Conservation (phyloP, 2,329 filamentous ascomycete species). For the Dothistroma septosporum region DNA sequence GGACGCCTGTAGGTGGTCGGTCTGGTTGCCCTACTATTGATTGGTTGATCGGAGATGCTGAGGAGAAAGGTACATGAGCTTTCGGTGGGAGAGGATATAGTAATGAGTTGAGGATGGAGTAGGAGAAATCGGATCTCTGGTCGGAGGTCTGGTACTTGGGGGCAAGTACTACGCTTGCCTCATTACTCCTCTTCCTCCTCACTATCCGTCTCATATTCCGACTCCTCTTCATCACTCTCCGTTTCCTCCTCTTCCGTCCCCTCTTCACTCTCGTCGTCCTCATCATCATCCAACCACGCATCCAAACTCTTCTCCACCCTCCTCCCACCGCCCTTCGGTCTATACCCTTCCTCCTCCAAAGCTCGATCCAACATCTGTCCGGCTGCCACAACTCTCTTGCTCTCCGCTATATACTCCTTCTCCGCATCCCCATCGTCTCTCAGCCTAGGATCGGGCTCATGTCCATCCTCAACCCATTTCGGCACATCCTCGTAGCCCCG, state of each 20-base stretch:
- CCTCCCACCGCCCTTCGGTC: conserved; percentile 44
- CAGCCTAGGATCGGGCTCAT: conserved; percentile 72
- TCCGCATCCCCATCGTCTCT: conserved; percentile 52
- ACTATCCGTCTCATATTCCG: conserved; percentile 50
- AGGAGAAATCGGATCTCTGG: too few relatives aligned
- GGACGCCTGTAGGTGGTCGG: too few relatives aligned
- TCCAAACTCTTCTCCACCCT: conserved; percentile 74
- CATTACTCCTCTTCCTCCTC: conserved; percentile 43
- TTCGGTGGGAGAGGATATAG: too few relatives aligned
- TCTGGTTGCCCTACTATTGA: too few relatives aligned
- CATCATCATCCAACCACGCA: conserved; percentile 80
- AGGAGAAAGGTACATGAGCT: too few relatives aligned
- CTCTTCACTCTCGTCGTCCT: conserved; percentile 51
- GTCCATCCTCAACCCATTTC: conserved; percentile 75
- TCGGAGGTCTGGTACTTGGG: too few relatives aligned
- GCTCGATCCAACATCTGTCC: conserved; percentile 62
- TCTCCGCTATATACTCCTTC: conserved; percentile 38
- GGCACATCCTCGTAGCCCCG: conserved; percentile 76
- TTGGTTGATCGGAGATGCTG: too few relatives aligned
- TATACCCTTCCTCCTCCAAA: conserved; percentile 42
- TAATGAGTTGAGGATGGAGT: too few relatives aligned
- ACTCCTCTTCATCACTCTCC: conserved; percentile 43
- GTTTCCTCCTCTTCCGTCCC: conserved; percentile 49
- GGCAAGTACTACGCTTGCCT: too few relatives aligned
- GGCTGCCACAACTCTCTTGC: conserved; percentile 48